A percentile compares a stretch with the other conserved stretches of the same genome.
Conservation (phyloP, 305 asterid genomes). For the Fraxinus greggii region DNA sequence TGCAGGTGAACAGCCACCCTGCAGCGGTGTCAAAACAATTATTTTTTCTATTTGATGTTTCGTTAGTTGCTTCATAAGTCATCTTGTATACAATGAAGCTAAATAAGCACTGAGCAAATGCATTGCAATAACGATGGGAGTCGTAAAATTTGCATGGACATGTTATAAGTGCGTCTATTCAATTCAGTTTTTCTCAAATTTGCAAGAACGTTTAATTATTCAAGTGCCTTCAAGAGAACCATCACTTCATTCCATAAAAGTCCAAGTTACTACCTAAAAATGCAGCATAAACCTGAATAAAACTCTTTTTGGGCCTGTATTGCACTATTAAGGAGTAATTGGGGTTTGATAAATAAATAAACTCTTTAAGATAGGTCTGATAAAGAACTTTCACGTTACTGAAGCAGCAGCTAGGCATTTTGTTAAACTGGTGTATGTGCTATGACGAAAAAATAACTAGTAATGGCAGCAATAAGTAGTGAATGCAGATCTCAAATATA, state of each 20-base stretch:
- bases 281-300: background rate
- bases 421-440: background rate
- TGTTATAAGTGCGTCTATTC: background rate
- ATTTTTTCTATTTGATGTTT: background rate
- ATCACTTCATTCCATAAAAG: background rate
- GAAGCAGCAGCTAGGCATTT: background rate
- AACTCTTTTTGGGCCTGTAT: background rate
- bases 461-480: background rate
- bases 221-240: background rate
- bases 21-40: background rate
- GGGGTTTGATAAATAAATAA: background rate
- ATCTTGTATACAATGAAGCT: background rate
- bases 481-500: background rate
- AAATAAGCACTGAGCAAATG: background rate
- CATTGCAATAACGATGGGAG: background rate
- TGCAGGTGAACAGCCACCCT: background rate
- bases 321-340: background rate
- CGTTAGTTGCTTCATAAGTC: background rate
- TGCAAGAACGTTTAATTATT: background rate
- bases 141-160: background rate
- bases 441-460: background rate
- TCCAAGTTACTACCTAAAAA: background rate
- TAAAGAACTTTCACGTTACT: background rate
- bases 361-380: background rate
- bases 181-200: background rate